phyloP scores from a whole-genome alignment of 106 monocot genomes.

The Narthecium ossifragum region DNA sequence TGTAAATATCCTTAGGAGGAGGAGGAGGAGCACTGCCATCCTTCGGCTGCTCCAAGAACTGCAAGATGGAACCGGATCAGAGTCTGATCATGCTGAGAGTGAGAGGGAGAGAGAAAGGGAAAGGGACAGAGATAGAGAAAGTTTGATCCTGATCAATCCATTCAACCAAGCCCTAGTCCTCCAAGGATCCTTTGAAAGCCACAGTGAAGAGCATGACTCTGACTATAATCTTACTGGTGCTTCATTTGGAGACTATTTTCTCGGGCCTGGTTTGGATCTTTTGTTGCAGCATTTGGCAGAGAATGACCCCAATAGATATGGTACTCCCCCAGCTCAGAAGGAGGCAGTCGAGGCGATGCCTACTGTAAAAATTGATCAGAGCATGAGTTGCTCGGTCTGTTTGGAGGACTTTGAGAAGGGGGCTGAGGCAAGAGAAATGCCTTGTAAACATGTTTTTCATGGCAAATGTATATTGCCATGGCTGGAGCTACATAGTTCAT shows the following conservation, averaged over 20 bases:
- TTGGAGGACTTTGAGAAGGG: constrained; percentile 66
- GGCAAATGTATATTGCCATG: constrained; percentile 65
- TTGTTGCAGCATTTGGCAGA: constrained; percentile 74
- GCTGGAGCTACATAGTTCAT: constrained; percentile 82
- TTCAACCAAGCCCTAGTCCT: constrained; percentile 40
- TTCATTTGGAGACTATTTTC: constrained; percentile 52
- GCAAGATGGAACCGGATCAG: constrained; percentile 11
- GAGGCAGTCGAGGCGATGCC: constrained; percentile 63
- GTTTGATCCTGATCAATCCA: constrained; percentile 37
- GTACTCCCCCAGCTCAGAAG: constrained; percentile 68
- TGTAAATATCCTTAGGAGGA: constrained; percentile 20
- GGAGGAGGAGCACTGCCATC: constrained; percentile 28
- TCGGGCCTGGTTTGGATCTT: constrained; percentile 49
- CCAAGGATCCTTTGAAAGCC: constrained; percentile 19
- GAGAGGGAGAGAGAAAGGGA: constrained; percentile 19
- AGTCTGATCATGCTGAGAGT: constrained; percentile 10
- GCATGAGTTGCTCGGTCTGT: constrained; percentile 54
- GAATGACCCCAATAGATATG: constrained; percentile 58
- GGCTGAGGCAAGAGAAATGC: constrained; percentile 56
- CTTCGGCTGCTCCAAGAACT: constrained; percentile 35
- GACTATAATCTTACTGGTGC: constrained; percentile 7
- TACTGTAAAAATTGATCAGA: constrained; percentile 49
- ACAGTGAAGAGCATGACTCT: constrained; percentile 7
- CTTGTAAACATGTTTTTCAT: constrained; percentile 77
- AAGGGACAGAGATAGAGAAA: constrained; percentile 33